phyloP scores from a whole-genome alignment of 495 filamentous ascomycete genomes.

The Sordaria brevicollis region DNA sequence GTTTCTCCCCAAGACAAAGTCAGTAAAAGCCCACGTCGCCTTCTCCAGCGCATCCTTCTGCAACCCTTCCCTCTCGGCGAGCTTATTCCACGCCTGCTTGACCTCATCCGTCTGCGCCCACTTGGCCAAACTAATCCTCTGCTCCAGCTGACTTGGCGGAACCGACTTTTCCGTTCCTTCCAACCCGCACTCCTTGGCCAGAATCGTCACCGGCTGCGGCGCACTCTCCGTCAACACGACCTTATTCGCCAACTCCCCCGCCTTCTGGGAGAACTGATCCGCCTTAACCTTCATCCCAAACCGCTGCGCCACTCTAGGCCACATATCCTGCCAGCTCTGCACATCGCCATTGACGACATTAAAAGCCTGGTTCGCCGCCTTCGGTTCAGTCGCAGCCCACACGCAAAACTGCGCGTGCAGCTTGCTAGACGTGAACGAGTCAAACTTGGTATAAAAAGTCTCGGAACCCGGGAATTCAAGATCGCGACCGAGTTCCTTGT shows the following conservation, averaged over 20 bases:
- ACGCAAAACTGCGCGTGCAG: conserved; percentile 43
- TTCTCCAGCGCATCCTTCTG: conserved; percentile 40
- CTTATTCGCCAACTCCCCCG: conserved; percentile 6
- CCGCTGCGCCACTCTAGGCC: conserved; percentile 39
- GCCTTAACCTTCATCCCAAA: conserved; percentile 36
- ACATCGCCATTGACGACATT: conserved; percentile 47
- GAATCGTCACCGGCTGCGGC: conserved; percentile 31
- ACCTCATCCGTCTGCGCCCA: conserved; percentile 43
- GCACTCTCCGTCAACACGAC: conserved; percentile 16
- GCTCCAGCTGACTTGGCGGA: conserved; percentile 23
- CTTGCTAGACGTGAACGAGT: conserved; percentile 39
- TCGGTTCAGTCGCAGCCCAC: conserved; percentile 38
- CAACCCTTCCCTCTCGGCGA: conserved; percentile 37
- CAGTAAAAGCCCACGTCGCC: conserved; percentile 47
- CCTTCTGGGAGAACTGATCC: conserved; percentile 30
- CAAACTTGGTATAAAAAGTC: conserved; percentile 39
- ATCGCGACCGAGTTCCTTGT: conserved; percentile 34
- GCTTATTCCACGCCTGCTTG: conserved; percentile 32
- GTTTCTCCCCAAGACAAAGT: conserved; percentile 40
- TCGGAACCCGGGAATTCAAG: conserved; percentile 39
- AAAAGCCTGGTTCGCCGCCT: conserved; percentile 41
- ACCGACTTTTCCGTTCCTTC: conserved; percentile 15
- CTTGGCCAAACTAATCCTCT: conserved; percentile 39
- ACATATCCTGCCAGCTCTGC: conserved; percentile 44
- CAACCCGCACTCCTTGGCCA: conserved; percentile 31